Conservation (phyloP, 2,329 filamentous ascomycete species). For the Pseudogymnoascus sp. region DNA sequence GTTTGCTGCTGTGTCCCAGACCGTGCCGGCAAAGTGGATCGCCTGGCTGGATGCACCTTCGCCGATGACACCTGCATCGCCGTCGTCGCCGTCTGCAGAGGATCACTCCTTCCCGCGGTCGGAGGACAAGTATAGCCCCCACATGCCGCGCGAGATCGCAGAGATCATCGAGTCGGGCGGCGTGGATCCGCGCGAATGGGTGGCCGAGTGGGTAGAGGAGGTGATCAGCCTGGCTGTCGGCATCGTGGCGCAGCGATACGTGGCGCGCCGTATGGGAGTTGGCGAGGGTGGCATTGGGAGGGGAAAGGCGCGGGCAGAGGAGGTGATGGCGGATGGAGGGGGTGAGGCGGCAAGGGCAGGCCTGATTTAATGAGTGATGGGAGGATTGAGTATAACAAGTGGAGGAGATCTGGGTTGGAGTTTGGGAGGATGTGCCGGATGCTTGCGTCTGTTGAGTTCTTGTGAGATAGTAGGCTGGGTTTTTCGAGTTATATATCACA, state of each 20-base stretch:
- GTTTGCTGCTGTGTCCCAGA: slow-evolving; percentile 75
- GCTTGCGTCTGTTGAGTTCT: not conserved
- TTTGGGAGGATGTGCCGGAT: not conserved
- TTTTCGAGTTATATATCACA: slow-evolving; percentile 4
- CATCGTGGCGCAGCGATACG: slow-evolving; percentile 87
- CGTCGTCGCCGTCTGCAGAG: slow-evolving; percentile 23
- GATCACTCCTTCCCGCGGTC: slow-evolving; percentile 34
- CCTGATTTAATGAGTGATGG: not conserved
- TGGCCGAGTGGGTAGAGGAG: slow-evolving; percentile 95
- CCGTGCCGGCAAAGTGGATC: slow-evolving; percentile 77
- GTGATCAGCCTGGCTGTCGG: slow-evolving; percentile 69
- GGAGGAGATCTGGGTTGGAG: not conserved
- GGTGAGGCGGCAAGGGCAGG: slow-evolving; percentile 55
- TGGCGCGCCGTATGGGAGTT: slow-evolving; percentile 91
- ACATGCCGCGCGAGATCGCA: slow-evolving; percentile 74
- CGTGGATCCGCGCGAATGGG: slow-evolving; percentile 93
- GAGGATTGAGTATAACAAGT: not conserved
- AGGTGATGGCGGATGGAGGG: slow-evolving; percentile 47
- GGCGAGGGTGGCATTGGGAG: slow-evolving; percentile 64
- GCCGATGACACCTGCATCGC: slow-evolving; percentile 43
- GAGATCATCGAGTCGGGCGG: slow-evolving; percentile 69
- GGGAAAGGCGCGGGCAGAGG: slow-evolving; percentile 53
- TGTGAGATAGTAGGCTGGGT: slow-evolving; percentile 5
- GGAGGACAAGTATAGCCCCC: slow-evolving; percentile 35
- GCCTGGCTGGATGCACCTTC: slow-evolving; percentile 78